Evolutionary conservation across 1,284 basidiomycete genomes (phyloP).

Genomic region (Xerocomus cyaneibrunnescens): DNA sequence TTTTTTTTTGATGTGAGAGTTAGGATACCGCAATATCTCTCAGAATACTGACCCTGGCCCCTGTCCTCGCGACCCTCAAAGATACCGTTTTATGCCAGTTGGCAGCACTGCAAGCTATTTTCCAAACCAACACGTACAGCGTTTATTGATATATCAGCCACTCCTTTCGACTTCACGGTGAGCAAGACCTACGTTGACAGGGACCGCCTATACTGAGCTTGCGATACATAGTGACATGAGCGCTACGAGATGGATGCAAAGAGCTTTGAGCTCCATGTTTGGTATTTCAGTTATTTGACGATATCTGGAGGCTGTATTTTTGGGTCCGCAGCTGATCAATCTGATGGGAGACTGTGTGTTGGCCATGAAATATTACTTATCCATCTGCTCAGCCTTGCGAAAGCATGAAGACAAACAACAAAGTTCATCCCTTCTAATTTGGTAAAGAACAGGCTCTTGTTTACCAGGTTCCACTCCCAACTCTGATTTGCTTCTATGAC

Average conservation of each 20-base stretch:
- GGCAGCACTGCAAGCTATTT: neutral
- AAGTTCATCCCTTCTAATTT: too few species aligned
- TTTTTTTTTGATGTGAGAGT: too few species aligned
- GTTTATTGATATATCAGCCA: neutral
- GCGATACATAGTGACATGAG: slow-evolving; percentile 1
- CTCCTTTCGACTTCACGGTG: neutral
- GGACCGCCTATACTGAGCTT: neutral
- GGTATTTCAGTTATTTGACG: neutral
- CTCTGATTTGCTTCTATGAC: too few species aligned
- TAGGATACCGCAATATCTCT: too few species aligned
- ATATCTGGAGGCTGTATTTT: neutral
- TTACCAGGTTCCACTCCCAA: too few species aligned
- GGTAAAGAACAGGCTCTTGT: too few species aligned
- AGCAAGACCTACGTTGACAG: neutral
- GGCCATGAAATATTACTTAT: too few species aligned
- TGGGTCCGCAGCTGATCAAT: neutral
- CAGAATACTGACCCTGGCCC: too few species aligned
- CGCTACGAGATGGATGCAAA: neutral
- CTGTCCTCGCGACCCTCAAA: too few species aligned
- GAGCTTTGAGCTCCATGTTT: neutral
- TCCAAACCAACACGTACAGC: neutral
- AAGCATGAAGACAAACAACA: too few species aligned
- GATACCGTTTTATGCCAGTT: neutral
- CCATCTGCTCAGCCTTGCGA: too few species aligned
- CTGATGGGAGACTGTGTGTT: too few species aligned